Evolutionary conservation across 352 stramenopile species (phyloP).

Genomic region (Pythium phragmitis): DNA sequence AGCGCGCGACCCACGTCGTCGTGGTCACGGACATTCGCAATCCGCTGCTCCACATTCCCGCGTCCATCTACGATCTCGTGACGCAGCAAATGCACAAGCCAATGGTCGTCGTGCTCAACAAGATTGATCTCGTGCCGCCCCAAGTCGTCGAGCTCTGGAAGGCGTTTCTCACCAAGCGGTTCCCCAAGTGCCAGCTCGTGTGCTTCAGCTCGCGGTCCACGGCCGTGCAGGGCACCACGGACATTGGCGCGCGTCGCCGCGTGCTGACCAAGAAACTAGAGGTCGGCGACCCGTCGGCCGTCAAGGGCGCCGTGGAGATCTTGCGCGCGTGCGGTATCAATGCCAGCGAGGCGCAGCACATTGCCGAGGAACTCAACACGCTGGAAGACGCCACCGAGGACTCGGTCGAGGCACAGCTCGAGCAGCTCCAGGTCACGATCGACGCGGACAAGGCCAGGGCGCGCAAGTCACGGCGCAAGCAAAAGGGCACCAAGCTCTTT

Average conservation of each 20-base stretch:
- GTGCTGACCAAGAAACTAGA: slow-evolving; percentile 83
- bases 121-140: slow-evolving; percentile 75
- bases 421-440: slow-evolving; percentile 41
- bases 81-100: slow-evolving; percentile 72
- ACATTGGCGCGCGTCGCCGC: slow-evolving; percentile 65
- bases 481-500: slow-evolving; percentile 42
- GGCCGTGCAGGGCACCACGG: slow-evolving; percentile 60
- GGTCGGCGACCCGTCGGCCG: slow-evolving; percentile 62
- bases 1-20: slow-evolving; percentile 78
- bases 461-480: slow-evolving; percentile 42
- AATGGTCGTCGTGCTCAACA: slow-evolving; percentile 85
- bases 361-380: slow-evolving; percentile 67
- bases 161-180: slow-evolving; percentile 55
- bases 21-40: slow-evolving; percentile 81
- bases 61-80: slow-evolving; percentile 78
- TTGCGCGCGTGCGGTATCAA: slow-evolving; percentile 68
- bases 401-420: slow-evolving; percentile 8
- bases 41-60: slow-evolving; percentile 76
- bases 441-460: slow-evolving; percentile 35
- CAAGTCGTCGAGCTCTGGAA: slow-evolving; percentile 68
- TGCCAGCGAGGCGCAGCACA: slow-evolving; percentile 42
- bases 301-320: slow-evolving; percentile 66
- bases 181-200: slow-evolving; percentile 65
- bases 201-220: slow-evolving; percentile 80
- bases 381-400: slow-evolving; percentile 7